phyloP scores from a whole-genome alignment of 805 yeast genomes.

The Starmerella apicola region DNA sequence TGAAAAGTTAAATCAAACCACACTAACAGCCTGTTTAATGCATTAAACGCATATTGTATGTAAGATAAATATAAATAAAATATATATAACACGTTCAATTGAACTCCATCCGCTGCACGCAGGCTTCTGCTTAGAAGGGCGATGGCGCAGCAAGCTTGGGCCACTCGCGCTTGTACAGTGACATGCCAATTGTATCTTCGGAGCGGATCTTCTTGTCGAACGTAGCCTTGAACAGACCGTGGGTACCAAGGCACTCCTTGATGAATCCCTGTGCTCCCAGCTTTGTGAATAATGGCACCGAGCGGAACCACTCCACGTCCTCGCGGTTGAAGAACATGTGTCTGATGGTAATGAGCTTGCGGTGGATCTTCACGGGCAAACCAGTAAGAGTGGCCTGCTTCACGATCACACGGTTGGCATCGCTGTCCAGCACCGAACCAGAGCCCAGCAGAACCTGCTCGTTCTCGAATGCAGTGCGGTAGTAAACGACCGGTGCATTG shows the following conservation, averaged over 20 bases:
- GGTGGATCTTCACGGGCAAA: conserved; percentile 90
- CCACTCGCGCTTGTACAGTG: conserved; percentile 88
- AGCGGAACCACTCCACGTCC: conserved; percentile 80
- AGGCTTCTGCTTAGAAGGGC: conserved; percentile 1
- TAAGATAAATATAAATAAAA: not conserved
- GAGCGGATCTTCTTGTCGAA: conserved; percentile 84
- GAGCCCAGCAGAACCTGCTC: conserved; percentile 56
- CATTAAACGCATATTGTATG: not conserved
- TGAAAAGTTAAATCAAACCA: too few relatives aligned
- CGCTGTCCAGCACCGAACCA: conserved; percentile 80
- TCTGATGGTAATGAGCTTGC: conserved; percentile 77
- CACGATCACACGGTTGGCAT: conserved; percentile 71
- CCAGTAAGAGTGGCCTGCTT: conserved; percentile 87
- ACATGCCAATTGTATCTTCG: conserved; percentile 90
- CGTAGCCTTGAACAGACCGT: conserved; percentile 92
- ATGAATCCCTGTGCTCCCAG: conserved; percentile 89
- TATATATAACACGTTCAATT: not conserved
- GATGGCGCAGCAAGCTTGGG: conserved; percentile 33
- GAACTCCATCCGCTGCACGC: too few relatives aligned
- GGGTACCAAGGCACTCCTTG: conserved; percentile 93
- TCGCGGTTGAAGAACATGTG: conserved; percentile 93
- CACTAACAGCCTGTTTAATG: not conserved
- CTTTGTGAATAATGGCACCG: conserved; percentile 84
- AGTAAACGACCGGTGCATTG: conserved; percentile 36
- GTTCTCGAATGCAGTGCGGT: conserved; percentile 13